These are phyloP conservation scores for Solanum hybrid DNA, from an alignment of 305 asterid species.

Conservation along the genomic window DNA sequence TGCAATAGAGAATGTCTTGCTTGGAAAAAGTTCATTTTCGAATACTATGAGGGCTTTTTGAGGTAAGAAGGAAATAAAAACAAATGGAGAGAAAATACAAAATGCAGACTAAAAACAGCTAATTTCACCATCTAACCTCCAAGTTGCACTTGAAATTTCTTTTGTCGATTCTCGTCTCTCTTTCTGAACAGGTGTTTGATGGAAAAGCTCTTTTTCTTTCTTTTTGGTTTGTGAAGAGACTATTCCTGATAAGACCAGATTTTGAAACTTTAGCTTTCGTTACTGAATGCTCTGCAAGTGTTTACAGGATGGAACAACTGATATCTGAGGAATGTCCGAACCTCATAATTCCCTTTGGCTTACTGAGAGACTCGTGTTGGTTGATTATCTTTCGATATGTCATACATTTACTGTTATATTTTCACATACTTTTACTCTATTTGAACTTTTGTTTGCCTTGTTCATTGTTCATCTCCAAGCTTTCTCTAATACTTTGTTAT, in stretches of 20 bases:
- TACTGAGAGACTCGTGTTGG: neutral
- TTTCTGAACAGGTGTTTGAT: constrained; percentile 1
- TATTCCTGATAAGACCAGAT: neutral
- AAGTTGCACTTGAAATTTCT: neutral
- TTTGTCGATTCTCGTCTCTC: neutral
- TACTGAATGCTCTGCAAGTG: neutral
- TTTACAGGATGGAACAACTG: neutral
- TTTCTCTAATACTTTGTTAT: neutral
- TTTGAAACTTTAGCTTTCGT: neutral
- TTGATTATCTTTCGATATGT: neutral
- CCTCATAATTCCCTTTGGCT: neutral
- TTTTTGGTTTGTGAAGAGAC: neutral
- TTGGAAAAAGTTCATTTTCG: neutral
- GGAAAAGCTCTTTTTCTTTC: neutral
- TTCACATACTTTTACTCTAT: neutral
- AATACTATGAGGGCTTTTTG: neutral
- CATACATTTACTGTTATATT: neutral
- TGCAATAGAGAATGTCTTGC: neutral
- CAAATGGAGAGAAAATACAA: neutral
- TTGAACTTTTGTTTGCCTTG: neutral
- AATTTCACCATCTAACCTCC: neutral
- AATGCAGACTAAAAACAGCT: neutral
- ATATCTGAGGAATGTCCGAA: neutral
- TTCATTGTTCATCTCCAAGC: neutral
- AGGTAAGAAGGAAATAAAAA: neutral